phyloP scores from a whole-genome alignment of 2,329 filamentous ascomycete species.

The Fusarium gaditjirri region DNA sequence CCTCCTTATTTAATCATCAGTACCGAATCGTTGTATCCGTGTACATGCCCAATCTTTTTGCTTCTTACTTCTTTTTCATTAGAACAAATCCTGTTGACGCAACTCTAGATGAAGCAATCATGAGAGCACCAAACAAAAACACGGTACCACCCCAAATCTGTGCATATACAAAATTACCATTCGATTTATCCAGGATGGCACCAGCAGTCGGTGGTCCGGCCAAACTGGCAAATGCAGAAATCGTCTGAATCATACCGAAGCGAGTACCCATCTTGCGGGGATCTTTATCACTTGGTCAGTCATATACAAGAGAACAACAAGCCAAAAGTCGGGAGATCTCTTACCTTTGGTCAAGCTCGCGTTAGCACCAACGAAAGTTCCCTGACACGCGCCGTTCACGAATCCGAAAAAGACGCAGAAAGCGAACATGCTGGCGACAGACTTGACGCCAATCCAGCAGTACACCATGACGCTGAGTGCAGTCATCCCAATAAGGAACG shows the following conservation, averaged over 20 bases:
- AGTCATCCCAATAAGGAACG: conserved; percentile 47
- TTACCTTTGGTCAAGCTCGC: conserved; percentile 50
- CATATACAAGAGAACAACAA: background rate
- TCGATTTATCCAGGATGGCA: conserved; percentile 44
- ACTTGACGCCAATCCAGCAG: conserved; percentile 46
- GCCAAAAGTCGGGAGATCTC: background rate
- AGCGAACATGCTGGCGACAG: conserved; percentile 43
- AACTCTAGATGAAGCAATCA: conserved; percentile 48
- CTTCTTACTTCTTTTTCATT: conserved; percentile 47
- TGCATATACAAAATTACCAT: conserved; percentile 52
- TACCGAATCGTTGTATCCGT: background rate
- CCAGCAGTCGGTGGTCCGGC: conserved; percentile 54
- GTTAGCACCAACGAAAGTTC: conserved; percentile 51
- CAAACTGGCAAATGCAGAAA: conserved; percentile 54
- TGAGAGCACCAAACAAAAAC: conserved; percentile 49
- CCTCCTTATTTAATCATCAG: background rate
- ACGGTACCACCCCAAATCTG: conserved; percentile 60
- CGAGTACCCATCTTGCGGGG: conserved; percentile 55
- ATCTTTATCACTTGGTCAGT: conserved; percentile 40
- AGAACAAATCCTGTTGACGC: conserved; percentile 52
- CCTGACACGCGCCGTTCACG: conserved; percentile 44
- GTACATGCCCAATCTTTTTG: background rate
- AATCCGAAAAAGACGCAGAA: conserved; percentile 47
- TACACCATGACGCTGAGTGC: conserved; percentile 42
- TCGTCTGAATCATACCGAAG: conserved; percentile 57